phyloP scores from a whole-genome alignment of 2,329 filamentous ascomycete genomes.

The Trichoderma simmonsii region DNA sequence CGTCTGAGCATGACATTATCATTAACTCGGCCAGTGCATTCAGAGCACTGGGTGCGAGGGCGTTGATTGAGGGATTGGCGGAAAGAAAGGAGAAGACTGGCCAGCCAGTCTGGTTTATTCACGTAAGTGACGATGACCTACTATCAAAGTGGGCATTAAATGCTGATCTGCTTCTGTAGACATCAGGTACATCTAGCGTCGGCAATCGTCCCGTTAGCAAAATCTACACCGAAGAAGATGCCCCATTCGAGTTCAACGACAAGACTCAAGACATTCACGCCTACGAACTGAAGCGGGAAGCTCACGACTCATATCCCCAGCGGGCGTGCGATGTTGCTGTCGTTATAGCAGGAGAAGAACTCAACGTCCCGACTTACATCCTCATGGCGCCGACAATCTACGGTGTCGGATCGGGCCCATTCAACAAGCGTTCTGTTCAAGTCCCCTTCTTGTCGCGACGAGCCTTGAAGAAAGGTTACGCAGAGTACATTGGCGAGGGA shows the following conservation, averaged over 20 bases:
- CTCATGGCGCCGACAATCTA: slow-evolving; percentile 48
- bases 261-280: slow-evolving; percentile 41
- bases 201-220: slow-evolving; percentile 40
- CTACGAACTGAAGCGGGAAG: slow-evolving; percentile 39
- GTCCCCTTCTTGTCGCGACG: slow-evolving; percentile 34
- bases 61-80: slow-evolving; percentile 42
- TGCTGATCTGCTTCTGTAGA: slow-evolving; percentile 23
- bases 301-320: slow-evolving; percentile 37
- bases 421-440: slow-evolving; percentile 39
- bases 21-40: slow-evolving; percentile 42
- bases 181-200: slow-evolving; percentile 43
- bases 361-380: slow-evolving; percentile 43
- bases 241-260: slow-evolving; percentile 38
- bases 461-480: slow-evolving; percentile 26
- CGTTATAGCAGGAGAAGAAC: slow-evolving; percentile 36
- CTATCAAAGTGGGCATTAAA: accelerated
- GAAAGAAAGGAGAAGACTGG: slow-evolving; percentile 35
- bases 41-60: slow-evolving; percentile 37
- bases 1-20: slow-evolving; percentile 35
- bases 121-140: slow-evolving; percentile 27
- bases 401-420: slow-evolving; percentile 42
- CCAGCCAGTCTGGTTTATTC: slow-evolving; percentile 37
- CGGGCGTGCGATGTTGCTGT: slow-evolving; percentile 44
- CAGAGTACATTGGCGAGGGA: slow-evolving; percentile 36
- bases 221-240: slow-evolving; percentile 25